Evolutionary conservation across 2,329 filamentous ascomycete species (phyloP), one percentile per base, ranked within the genome.

Genomic region (Diaporthe amygdali): DNA sequence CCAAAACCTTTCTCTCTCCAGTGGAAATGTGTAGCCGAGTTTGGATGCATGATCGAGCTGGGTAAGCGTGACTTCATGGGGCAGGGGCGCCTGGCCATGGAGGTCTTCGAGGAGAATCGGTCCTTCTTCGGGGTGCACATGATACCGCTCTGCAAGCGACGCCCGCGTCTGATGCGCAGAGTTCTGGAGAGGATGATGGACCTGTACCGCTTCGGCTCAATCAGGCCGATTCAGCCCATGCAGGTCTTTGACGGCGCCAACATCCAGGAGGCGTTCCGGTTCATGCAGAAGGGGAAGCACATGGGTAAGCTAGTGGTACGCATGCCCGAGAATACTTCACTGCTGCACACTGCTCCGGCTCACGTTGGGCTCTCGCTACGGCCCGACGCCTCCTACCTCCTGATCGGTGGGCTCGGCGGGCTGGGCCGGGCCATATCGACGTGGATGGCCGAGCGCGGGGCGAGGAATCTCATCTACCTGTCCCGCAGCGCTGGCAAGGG

Each of bases 231-330:
- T 37, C 9, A 55, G 17, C 69, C 76, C 25, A 59, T 76, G 8
- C 73, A 75, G 71, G 12, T 64, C 52, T 67, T 76, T 69, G 55
- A 51, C 14, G 44, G 70, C 2, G 59, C 71, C 1, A 56, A 77
- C 1, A 76, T 84, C 0, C 76, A 78, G 5, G 75, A 80, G 0
- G 82, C 82, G 0, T 84, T 86, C 71, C 77, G 82, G 3, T 75
- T 80, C 25, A 80, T 86, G 56, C 69, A 71, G 25, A 69, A 37
- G n/a, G 69, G 71, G 5, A 73, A 70, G 51, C 52, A 59, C n/a
- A 69, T 51, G 6, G 70, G 70, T 0, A 86, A 86, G 52, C 79
- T 85, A 15, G 77, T 85, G 75, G 74, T 9, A 72, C 51, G 68
- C 74, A 59, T 10, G 75, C 66, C 68, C 4, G 63, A 51, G 67